These are phyloP conservation scores for Cyclanthera cordifolia DNA, from an alignment of 306 rosid species.

Conservation along the genomic window DNA sequence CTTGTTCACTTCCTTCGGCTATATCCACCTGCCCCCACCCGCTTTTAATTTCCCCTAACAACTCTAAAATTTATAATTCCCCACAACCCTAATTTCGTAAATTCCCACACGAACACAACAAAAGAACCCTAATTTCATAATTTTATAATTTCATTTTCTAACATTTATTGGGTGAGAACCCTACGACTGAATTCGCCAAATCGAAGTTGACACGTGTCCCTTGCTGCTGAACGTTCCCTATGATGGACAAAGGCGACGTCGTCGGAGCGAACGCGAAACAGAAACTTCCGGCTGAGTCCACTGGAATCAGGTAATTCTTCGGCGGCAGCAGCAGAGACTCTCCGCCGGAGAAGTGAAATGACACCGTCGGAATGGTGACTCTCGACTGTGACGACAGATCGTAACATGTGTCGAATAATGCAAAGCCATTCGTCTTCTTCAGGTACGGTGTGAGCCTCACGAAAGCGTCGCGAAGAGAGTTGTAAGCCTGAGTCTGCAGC, in stretches of 20 bases:
- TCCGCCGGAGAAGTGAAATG: constrained; percentile 46
- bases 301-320: constrained; percentile 68
- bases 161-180: constrained; percentile 61
- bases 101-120: neutral
- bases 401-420: constrained; percentile 82
- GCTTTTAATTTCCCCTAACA: neutral
- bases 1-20: neutral
- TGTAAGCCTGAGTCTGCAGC: constrained; percentile 42
- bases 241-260: constrained; percentile 45
- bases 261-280: constrained; percentile 93
- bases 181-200: constrained; percentile 40
- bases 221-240: constrained; percentile 90
- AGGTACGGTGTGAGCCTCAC: constrained; percentile 30
- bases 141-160: constrained; percentile 5
- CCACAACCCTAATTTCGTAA: constrained; percentile 1
- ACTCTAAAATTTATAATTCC: neutral
- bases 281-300: constrained; percentile 45
- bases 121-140: neutral
- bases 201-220: constrained; percentile 93
- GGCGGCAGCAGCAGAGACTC: constrained; percentile 45
- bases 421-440: constrained; percentile 20
- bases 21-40: neutral
- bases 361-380: constrained; percentile 65
- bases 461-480: constrained; percentile 68
- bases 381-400: constrained; percentile 35